Conservation (phyloP, 768 basidiomycete genomes). For the Serendipita indica region DNA sequence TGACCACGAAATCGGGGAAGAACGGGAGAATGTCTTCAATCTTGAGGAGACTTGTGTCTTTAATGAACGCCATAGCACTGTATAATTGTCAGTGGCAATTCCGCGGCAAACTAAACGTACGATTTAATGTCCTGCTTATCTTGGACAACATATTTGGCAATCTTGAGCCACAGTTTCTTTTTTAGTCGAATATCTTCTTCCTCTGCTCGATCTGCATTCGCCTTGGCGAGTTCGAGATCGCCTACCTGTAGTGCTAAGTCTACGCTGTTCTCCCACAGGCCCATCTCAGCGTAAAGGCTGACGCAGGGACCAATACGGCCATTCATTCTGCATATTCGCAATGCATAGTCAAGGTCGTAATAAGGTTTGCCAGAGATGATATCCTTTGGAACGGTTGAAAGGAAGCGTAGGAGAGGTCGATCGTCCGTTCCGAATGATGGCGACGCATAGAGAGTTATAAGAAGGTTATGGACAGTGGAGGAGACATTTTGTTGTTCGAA, state of each 20-base stretch:
- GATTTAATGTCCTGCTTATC: constrained; percentile 97
- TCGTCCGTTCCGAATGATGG: constrained; percentile 41
- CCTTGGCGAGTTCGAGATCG: constrained; percentile 86
- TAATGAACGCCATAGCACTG: constrained; percentile 94
- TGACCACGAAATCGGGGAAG: constrained; percentile 98
- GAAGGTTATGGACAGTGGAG: constrained; percentile 82
- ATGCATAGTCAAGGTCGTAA: constrained; percentile 92
- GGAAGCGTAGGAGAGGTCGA: constrained; percentile 65
- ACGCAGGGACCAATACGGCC: constrained; percentile 80
- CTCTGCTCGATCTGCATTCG: constrained; percentile 88
- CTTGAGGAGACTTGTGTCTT: constrained; percentile 86
- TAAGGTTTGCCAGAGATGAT: constrained; percentile 75
- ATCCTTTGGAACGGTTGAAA: constrained; percentile 66
- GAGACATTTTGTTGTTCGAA: constrained; percentile 70
- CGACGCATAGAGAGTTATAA: constrained; percentile 71
- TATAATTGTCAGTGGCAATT: not conserved
- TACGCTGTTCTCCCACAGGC: constrained; percentile 89
- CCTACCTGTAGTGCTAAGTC: constrained; percentile 90
- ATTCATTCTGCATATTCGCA: constrained; percentile 77
- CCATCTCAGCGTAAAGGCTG: constrained; percentile 95
- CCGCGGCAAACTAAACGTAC: constrained; percentile 35
- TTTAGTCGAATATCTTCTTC: constrained; percentile 63
- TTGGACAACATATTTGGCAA: constrained; percentile 95
- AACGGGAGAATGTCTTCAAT: constrained; percentile 98
- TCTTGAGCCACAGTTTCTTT: constrained; percentile 96